These are phyloP conservation scores for Pichia sp. DNA, from an alignment of 1,139 yeast species.

Conservation along the genomic window DNA sequence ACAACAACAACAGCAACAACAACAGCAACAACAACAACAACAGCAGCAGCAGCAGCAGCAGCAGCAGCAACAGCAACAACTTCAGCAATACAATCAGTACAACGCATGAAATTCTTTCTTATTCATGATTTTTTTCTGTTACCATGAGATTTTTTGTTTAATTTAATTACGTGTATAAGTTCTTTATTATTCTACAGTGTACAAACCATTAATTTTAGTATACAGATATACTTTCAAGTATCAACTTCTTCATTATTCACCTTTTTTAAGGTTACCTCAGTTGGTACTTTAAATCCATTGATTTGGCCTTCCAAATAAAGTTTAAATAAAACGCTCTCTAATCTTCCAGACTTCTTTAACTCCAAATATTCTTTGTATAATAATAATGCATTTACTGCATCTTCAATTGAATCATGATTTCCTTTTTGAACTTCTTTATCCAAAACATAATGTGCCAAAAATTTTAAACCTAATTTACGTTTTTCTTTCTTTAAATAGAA, in stretches of 20 bases:
- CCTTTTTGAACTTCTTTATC: slow-evolving; percentile 79
- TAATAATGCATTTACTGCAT: slow-evolving; percentile 80
- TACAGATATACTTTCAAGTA: slow-evolving; percentile 1
- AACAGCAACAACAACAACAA: neutral
- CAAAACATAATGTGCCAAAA: slow-evolving; percentile 74
- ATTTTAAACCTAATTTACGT: slow-evolving; percentile 80
- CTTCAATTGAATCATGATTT: slow-evolving; percentile 96
- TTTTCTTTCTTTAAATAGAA: slow-evolving; percentile 65
- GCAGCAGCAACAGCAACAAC: neutral
- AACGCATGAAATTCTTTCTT: too few relatives aligned
- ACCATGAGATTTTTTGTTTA: too few relatives aligned
- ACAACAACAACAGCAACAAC: slow-evolving; percentile 1
- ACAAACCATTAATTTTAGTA: slow-evolving; percentile 1
- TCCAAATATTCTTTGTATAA: slow-evolving; percentile 69
- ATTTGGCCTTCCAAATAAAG: slow-evolving; percentile 74
- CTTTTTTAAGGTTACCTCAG: slow-evolving; percentile 12
- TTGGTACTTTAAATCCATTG: slow-evolving; percentile 55
- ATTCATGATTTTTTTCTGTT: too few relatives aligned
- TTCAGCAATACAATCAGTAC: too few relatives aligned
- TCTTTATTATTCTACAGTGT: neutral
- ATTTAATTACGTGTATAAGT: neutral
- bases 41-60: neutral
- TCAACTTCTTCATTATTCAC: neutral
- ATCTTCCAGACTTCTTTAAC: slow-evolving; percentile 48
- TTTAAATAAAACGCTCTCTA: slow-evolving; percentile 55